phyloP scores from a whole-genome alignment of 2,329 filamentous ascomycete species.

The Stemphylium beticola region DNA sequence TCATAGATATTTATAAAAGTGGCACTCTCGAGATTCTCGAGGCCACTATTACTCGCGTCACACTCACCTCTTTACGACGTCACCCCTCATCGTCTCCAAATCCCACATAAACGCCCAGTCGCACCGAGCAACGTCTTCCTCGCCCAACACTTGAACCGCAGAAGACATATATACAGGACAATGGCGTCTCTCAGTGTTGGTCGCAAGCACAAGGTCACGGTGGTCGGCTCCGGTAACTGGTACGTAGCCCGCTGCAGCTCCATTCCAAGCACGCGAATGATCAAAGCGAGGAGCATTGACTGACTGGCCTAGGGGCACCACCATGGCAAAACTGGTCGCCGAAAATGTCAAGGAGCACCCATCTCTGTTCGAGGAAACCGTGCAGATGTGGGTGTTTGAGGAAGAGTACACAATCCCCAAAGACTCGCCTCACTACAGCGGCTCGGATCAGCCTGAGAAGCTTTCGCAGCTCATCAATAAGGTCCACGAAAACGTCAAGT shows the following conservation, averaged over 20 bases:
- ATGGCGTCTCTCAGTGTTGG: constrained; percentile 60
- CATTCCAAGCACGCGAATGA: neutral
- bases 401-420: constrained; percentile 80
- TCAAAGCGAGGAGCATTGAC: neutral
- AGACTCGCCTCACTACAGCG: constrained; percentile 75
- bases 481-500: constrained; percentile 96
- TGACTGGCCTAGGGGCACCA: constrained; percentile 76
- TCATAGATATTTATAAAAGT: constrained; percentile 27
- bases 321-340: constrained; percentile 94
- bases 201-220: constrained; percentile 89
- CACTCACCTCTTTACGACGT: constrained; percentile 22
- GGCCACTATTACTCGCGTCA: constrained; percentile 15
- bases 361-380: constrained; percentile 82
- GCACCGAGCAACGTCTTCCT: constrained; percentile 12
- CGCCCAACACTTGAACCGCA: constrained; percentile 4
- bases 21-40: constrained; percentile 28
- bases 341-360: constrained; percentile 84
- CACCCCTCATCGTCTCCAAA: constrained; percentile 27
- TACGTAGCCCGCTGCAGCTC: constrained; percentile 51
- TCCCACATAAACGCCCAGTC: constrained; percentile 9
- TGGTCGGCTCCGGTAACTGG: constrained; percentile 98
- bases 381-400: constrained; percentile 99
- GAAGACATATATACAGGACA: constrained; percentile 21
- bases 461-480: constrained; percentile 91
- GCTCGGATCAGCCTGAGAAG: constrained; percentile 73